Percentiles rank a stretch among this genome's conserved stretches.
phyloP scores from a whole-genome alignment of 768 basidiomycete species.

The Dioszegia crocea region DNA sequence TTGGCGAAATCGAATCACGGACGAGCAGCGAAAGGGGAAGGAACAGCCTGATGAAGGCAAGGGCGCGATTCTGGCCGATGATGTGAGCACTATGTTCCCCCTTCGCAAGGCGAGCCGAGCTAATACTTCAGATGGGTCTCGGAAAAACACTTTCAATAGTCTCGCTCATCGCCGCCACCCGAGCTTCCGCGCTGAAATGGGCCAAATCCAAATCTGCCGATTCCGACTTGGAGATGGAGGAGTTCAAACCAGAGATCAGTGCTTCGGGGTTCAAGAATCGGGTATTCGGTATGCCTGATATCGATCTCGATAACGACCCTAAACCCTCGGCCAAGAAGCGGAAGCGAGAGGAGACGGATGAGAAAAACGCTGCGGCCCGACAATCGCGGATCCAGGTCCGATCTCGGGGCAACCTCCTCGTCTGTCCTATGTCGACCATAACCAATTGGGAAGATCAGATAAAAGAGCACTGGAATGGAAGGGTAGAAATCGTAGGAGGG shows the following conservation, averaged over 20 bases:
- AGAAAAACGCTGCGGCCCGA: constrained; percentile 43
- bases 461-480: constrained; percentile 90
- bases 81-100: constrained; percentile 63
- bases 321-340: constrained; percentile 61
- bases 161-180: constrained; percentile 83
- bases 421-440: constrained; percentile 94
- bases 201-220: constrained; percentile 56
- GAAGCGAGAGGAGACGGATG: constrained; percentile 58
- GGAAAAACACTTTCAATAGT: constrained; percentile 97
- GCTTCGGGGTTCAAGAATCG: constrained; percentile 46
- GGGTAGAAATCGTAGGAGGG: constrained; percentile 77
- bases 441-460: constrained; percentile 99
- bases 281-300: constrained; percentile 77
- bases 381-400: constrained; percentile 49
- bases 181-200: constrained; percentile 65
- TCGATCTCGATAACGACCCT: constrained; percentile 26
- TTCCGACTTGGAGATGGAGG: constrained; percentile 13
- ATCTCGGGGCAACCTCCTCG: constrained; percentile 87
- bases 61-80: constrained; percentile 91
- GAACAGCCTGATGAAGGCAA: constrained; percentile 59
- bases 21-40: constrained; percentile 58
- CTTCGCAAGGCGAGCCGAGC: not conserved
- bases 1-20: constrained; percentile 83
- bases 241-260: constrained; percentile 14
- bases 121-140: constrained; percentile 75